Conservation (phyloP, 2,329 filamentous ascomycete genomes). For the Arthrobotrys iridis region DNA sequence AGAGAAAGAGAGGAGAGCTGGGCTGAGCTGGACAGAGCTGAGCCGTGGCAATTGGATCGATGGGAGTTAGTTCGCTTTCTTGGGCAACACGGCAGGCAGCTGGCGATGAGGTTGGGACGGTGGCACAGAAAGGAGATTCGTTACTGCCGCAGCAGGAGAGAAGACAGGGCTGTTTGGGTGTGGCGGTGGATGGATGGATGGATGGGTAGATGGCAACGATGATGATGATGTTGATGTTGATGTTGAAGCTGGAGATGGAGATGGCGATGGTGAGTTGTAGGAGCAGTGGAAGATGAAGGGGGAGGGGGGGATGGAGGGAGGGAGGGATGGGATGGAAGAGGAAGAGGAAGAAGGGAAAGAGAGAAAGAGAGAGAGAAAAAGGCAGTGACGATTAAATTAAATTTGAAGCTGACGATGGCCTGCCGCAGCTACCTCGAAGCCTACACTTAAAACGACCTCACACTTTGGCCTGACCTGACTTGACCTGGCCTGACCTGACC, state of each 20-base stretch:
- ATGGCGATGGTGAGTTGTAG: background rate
- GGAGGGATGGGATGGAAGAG: background rate
- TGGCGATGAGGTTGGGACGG: constrained; percentile 17
- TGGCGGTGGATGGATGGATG: background rate
- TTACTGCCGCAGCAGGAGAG: background rate
- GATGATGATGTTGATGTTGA: background rate
- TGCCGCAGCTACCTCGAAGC: too few species aligned
- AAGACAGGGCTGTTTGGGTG: background rate
- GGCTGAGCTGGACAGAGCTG: background rate
- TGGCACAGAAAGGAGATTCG: constrained; percentile 45
- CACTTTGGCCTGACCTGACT: too few species aligned
- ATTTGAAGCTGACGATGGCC: constrained; percentile 39
- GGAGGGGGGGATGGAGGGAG: background rate
- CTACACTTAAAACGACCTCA: too few species aligned
- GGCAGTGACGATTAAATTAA: background rate
- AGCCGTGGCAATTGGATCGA: constrained; percentile 3
- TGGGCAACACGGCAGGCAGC: constrained; percentile 34
- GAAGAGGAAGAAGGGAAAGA: background rate
- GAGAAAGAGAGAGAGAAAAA: background rate
- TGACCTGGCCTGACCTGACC: too few species aligned
- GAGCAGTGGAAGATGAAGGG: background rate
- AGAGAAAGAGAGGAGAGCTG: constrained; percentile 5
- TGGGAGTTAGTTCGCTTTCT: constrained; percentile 11
- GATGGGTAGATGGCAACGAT: background rate
- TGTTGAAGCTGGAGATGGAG: background rate